Evolutionary conservation across 1,284 basidiomycete species (phyloP), one percentile per base, ranked within the genome.

Genomic region (Tilletia horrida): DNA sequence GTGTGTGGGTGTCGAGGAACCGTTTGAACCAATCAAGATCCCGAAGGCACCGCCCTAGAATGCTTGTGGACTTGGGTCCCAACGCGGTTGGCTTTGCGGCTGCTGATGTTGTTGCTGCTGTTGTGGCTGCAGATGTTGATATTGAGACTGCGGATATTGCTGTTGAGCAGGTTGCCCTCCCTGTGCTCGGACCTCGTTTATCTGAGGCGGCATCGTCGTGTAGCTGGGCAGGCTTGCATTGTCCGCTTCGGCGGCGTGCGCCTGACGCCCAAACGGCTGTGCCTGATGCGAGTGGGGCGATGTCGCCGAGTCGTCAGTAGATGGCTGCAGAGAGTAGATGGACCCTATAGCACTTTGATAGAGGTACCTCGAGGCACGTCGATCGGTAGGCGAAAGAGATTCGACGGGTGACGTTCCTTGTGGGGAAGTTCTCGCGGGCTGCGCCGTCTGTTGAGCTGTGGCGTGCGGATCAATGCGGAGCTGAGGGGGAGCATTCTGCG

Each of bases 301-400:
- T 31, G 14, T 35, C 27, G 27, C 16, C 55, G 27, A 21, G 27
- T 59, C 55, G 7, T 59, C 55, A 2, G 27, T 9, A 4, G 55
- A 59, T 7, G 55, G 29, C 29, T 59, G 27, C 8, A 59, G 55
- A 25, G 55, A 59, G 31, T 59, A 59, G 29, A 59, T 14, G 16
- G 55, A 59, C 3, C 55, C 55, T 9, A 59, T 35, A 13, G 27
- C 35, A 27, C 25, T 29, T 21, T 59, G 55, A 35, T 59, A 59
- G 13, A 31, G 55, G n/a, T 59, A 59, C 11, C 55, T 25, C 31
- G 55, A 21, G 3, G 29, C 55, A 14, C 55, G 55, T 27, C 13
- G 27, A 7, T 59, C 55, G 9, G 27, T 59, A 3, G 55, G 55
- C 14, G 52, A 23, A 23, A 57, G 47, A 48, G n/a, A 14, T 14